Base-by-base conservation (phyloP, 441 rosid species). In the Adansonia rubrostipa region DNA sequence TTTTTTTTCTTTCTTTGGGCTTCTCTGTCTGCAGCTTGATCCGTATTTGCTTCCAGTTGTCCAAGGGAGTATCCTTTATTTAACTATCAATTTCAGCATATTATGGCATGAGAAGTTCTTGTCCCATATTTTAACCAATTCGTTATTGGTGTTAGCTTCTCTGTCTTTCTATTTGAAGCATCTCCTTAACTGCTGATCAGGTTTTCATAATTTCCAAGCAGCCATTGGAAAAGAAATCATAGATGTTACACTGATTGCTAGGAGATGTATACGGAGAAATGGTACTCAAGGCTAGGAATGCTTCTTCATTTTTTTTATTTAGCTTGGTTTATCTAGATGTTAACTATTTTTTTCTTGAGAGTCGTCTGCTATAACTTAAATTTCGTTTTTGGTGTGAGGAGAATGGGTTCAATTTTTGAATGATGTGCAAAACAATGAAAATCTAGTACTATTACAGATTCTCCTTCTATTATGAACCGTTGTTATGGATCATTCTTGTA, bases 191-290 rank as follows among this genome's bases (percentile, higher is more conserved):
- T 82, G 63, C 60, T 79, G 54, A 65, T 82, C 78, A 94, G 91
- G 92, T 85, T 96, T 91, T 81, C 89, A 91, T 79, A 86, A 91
- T 81, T 94, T 94, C 77, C 98, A 93, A 88, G 84, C 96, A 28
- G 96, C 98, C 80, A 85, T 94, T 83, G 98, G 96, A 63, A 88
- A 84, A 85, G 98, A 92, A 58, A 92, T 94, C 80, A 85, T 84
- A 78, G 92, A 94, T 73, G 87, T 94, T 82, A 92, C 97, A 48
- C 85, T 96, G 73, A 90, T 96, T 76, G 96, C 98, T 69, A 89
- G 99, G 92, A 90, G 98, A 86, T 93, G 99, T 86, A 91, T 94
- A 0, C 85, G 99, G 84, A 92, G 98, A 92, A 96, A 88, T 79
- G 99, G 98, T 96, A 91, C 51, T 51, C 33, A 62, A 79, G 73